A percentile compares a stretch with the other conserved stretches of the same genome.
Evolutionary conservation across 1,139 yeast genomes (phyloP).

Genomic region (Meyerozyma carpophila): DNA sequence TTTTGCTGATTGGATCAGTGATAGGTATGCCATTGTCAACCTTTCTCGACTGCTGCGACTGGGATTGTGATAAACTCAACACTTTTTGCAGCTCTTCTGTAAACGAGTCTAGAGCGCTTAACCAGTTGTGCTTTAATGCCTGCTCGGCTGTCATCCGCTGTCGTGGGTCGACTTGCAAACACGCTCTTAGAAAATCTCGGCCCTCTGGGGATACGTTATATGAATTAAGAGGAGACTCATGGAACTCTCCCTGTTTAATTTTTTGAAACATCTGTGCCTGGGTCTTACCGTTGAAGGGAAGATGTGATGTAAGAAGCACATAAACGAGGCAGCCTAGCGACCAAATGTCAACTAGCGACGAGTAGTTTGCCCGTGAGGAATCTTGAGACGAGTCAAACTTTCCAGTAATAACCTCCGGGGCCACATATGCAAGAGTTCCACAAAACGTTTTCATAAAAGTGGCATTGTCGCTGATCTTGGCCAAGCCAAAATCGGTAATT

Average conservation of each 20-base stretch:
- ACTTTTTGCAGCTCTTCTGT: constrained; percentile 33
- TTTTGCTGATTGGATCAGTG: constrained; percentile 34
- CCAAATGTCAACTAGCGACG: constrained; percentile 93
- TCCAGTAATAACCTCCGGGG: constrained; percentile 89
- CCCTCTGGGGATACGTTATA: constrained; percentile 61
- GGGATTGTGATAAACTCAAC: constrained; percentile 64
- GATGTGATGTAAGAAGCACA: constrained; percentile 83
- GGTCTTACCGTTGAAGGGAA: constrained; percentile 90
- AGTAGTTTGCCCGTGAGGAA: constrained; percentile 46
- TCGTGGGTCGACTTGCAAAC: constrained; percentile 72
- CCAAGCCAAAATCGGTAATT: constrained; percentile 89
- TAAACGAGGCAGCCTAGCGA: constrained; percentile 81
- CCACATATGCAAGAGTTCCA: constrained; percentile 86
- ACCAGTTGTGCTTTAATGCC: constrained; percentile 73
- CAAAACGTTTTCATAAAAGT: constrained; percentile 84
- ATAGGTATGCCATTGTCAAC: constrained; percentile 44
- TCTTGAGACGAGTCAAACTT: constrained; percentile 41
- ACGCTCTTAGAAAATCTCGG: constrained; percentile 59
- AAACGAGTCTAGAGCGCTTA: constrained; percentile 22
- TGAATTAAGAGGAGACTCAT: constrained; percentile 70
- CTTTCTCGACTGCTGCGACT: constrained; percentile 57
- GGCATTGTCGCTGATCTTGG: constrained; percentile 72
- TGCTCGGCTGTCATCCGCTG: constrained; percentile 64
- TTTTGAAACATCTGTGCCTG: constrained; percentile 79
- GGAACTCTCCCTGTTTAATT: constrained; percentile 73